phyloP scores from a whole-genome alignment of 345 rosid species.

The Brassica juncea region DNA sequence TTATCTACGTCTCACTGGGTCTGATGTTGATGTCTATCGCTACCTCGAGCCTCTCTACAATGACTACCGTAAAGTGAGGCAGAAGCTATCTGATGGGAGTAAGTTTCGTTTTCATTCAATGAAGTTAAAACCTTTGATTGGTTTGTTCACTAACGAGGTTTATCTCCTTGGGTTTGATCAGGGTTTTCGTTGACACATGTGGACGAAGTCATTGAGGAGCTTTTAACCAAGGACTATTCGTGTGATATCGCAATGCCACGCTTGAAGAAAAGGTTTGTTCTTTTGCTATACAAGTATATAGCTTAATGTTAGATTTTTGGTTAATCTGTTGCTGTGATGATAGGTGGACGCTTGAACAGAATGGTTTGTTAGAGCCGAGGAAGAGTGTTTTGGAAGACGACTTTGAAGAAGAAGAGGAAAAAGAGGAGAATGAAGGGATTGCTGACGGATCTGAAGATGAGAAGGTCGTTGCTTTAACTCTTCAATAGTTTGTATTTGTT shows the following conservation, averaged over 20 bases:
- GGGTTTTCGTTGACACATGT: constrained; percentile 70
- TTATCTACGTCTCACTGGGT: constrained; percentile 80
- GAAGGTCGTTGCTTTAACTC: constrained; percentile 45
- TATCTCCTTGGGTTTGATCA: constrained; percentile 25
- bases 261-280: constrained; percentile 70
- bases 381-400: constrained; percentile 95
- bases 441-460: constrained; percentile 65
- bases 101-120: constrained; percentile 30
- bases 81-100: constrained; percentile 68
- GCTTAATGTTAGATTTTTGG: background rate
- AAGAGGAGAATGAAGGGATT: constrained; percentile 73
- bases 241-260: constrained; percentile 91
- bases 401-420: constrained; percentile 96
- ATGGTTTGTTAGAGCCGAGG: constrained; percentile 69
- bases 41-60: constrained; percentile 84
- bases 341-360: constrained; percentile 83
- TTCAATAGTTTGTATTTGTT: background rate
- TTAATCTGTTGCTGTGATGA: constrained; percentile 8
- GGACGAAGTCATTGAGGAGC: constrained; percentile 88
- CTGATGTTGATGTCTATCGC: constrained; percentile 73
- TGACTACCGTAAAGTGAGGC: constrained; percentile 82
- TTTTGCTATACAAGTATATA: background rate
- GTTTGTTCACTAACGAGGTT: background rate
- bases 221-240: constrained; percentile 77
- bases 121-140: background rate